Percentiles rank a stretch among this genome's conserved stretches.
Conservation (phyloP, 2,329 filamentous ascomycete species). For the Trichoderma breve region DNA sequence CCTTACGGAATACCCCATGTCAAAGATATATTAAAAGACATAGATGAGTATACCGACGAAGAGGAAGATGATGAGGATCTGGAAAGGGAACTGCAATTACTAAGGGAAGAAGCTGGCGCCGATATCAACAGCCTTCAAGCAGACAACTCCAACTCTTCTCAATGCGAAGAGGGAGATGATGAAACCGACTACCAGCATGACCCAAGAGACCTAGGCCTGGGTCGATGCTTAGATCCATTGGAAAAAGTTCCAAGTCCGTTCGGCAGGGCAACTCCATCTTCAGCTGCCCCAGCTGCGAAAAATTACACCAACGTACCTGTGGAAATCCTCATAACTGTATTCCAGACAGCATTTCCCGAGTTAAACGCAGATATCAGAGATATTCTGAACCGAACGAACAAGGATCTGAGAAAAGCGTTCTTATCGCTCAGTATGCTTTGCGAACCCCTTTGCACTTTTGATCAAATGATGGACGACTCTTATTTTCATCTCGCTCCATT, state of each 20-base stretch:
- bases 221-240: not conserved
- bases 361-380: slow-evolving; percentile 39
- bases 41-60: not conserved
- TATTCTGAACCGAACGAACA: slow-evolving; percentile 27
- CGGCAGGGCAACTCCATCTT: not conserved
- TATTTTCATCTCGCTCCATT: not conserved
- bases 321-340: slow-evolving; percentile 38
- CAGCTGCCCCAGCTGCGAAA: not conserved
- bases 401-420: slow-evolving; percentile 41
- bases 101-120: not conserved
- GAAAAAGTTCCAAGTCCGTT: not conserved
- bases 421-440: slow-evolving; percentile 33
- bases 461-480: slow-evolving; percentile 33
- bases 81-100: not conserved
- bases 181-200: slow-evolving; percentile 24
- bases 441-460: slow-evolving; percentile 34
- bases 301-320: slow-evolving; percentile 20
- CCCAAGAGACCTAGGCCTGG: slow-evolving; percentile 25
- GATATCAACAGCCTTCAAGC: not conserved
- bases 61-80: slow-evolving; percentile 15
- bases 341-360: slow-evolving; percentile 43
- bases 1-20: not conserved
- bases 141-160: not conserved
- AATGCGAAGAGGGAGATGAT: slow-evolving; percentile 24
- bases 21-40: not conserved